Base-by-base conservation (phyloP, 345 rosid genomes). In the Iberis pinnata region DNA sequence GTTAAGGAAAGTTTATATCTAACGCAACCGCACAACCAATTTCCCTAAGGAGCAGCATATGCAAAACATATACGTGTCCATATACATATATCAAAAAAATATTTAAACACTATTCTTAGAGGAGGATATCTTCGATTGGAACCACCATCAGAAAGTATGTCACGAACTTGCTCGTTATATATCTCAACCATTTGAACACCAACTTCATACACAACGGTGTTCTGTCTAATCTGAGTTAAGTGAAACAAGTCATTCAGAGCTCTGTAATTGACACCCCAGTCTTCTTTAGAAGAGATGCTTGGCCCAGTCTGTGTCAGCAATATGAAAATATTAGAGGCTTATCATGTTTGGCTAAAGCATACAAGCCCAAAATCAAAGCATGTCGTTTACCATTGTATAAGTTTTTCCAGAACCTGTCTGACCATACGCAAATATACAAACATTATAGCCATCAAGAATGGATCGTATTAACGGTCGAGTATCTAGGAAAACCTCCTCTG, bases 341-440 rank as follows among this genome's bases (percentile, higher is more conserved):
- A 54, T 56, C 6, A 54, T 22, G 25, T 9, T 49, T 13, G 29
- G 65, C 54, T 14, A 18, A 43, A 39, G n/a, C 50, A 43, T 17
- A 54, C 31, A 27, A 9, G 2, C 53, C 26, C 16, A 61, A 53
- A 26, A n/a, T n/a, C 41, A 42, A 43, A 46, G 49, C 14, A 33
- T 47, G 43, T 41, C 26, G 9, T 67, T 18, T 64, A 88, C 98
- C 98, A 92, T 92, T 19, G 98, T 92, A 58, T 88, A 92, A 39
- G 98, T 92, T 78, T 92, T 92, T 42, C 98, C 98, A 8, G 98
- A 92, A 7, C 98, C 98, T n/a, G 96, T 92, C 79, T 92, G 98
- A 38, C 98, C 98, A 75, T 92, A 92, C n/a, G 98, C 98, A 72
- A 92, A 88, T 64, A 92, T 88, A 49, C 96, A 92, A 37, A 92